phyloP scores from a whole-genome alignment of 768 basidiomycete species.

The Termitomyces sp. region DNA sequence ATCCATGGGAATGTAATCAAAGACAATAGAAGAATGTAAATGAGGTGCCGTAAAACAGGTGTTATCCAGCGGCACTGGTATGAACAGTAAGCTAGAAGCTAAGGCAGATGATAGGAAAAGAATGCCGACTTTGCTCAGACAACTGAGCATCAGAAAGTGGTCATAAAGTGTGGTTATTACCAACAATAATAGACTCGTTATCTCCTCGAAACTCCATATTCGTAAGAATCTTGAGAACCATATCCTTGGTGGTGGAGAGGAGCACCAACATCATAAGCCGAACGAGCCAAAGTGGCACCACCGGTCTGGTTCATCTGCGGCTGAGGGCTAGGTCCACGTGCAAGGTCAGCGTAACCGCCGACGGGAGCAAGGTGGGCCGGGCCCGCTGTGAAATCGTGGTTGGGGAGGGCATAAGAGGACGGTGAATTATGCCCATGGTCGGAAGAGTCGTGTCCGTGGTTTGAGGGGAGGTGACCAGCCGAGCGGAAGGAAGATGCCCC shows the following conservation, averaged over 20 bases:
- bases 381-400: conserved; percentile 78
- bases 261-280: conserved; percentile 52
- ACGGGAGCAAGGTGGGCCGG: conserved; percentile 56
- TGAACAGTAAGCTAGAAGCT: conserved; percentile 6
- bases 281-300: conserved; percentile 45
- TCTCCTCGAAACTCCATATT: conserved; percentile 23
- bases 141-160: conserved; percentile 4
- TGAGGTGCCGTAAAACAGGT: conserved; percentile 7
- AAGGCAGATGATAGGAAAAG: conserved; percentile 18
- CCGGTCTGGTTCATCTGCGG: conserved; percentile 58
- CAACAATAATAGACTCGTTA: neutral
- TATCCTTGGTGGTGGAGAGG: conserved; percentile 63
- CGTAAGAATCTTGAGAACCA: conserved; percentile 20
- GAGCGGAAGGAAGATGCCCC: conserved; percentile 73
- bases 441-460: conserved; percentile 23
- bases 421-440: conserved; percentile 29
- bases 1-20: neutral
- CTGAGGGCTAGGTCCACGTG: conserved; percentile 69
- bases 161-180: conserved; percentile 11
- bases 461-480: conserved; percentile 33
- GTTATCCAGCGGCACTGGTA: conserved; percentile 28
- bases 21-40: neutral
- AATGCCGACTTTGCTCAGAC: conserved; percentile 12
- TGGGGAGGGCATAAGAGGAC: conserved; percentile 47
- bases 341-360: conserved; percentile 80